Evolutionary conservation across 169 alveolate species (phyloP), one percentile per base, ranked within the genome.

Genomic region (Cyclospora cayetanensis): DNA sequence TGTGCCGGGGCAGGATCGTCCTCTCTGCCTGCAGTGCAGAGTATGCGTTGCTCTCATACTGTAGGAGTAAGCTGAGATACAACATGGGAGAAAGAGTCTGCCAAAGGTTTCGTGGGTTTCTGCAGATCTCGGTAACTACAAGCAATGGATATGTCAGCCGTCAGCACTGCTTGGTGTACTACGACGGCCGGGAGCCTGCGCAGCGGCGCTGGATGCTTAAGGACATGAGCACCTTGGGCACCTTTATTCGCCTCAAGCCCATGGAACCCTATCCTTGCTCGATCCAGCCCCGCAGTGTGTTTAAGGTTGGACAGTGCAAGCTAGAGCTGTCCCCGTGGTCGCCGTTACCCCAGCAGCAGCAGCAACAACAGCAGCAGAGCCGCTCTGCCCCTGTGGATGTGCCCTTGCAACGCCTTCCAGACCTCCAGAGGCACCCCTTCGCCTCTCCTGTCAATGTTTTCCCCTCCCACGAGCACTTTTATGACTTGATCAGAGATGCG

Each of bases 251-350:
- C 76, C 83, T 97, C 37, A 94, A 95, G 88, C 98, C 98, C 3
- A 96, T 95, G 93, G 93, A 93, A 41, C 92, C 92, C 25, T 52
- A 22, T 9, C 63, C 86, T 12, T 87, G 72, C 55, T 96, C 97
- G 27, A 65, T 96, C n/a, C 82, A 93, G 22, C 96, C 96, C 41
- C 97, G 97, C 41, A 60, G 93, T 85, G 87, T 95, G 34, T 95
- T 97, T 68, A 97, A 97, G 88, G 98, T 96, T 63, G 98, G 98
- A 12, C 98, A 97, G 90, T 96, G 98, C 90, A 96, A 96, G 83
- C 91, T 97, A 35, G 98, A 97, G 93, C 94, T 96, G 63, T 12
- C 63, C 35, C 85, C 53, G n/a, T 70, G 83, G 31, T 18, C 34
- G n/a, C 43, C 31, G 2, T 34, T 15, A 29, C 83, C 31, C 34